Conservation (phyloP, 805 yeast genomes). For the Saccharomycopsis sp. region DNA sequence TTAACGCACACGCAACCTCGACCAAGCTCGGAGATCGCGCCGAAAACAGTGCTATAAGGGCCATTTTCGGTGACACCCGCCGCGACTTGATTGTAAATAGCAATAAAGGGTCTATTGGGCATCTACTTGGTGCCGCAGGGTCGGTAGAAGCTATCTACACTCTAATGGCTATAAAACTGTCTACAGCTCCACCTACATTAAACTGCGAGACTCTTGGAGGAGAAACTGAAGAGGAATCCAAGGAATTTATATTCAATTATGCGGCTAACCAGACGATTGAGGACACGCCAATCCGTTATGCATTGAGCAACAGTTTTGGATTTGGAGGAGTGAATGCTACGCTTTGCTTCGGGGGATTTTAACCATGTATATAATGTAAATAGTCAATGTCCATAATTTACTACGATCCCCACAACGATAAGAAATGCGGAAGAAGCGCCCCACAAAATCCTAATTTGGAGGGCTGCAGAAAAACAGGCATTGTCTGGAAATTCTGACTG, state of each 20-base stretch:
- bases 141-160: conserved; percentile 86
- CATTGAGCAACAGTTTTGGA: conserved; percentile 87
- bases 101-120: conserved; percentile 91
- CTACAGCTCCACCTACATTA: conserved; percentile 70
- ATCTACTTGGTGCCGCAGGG: conserved; percentile 93
- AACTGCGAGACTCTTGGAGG: conserved; percentile 54
- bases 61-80: conserved; percentile 39
- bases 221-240: conserved; percentile 36
- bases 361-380: neutral
- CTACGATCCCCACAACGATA: too few species aligned
- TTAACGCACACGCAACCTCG: conserved; percentile 97
- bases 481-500: too few species aligned
- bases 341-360: conserved; percentile 42
- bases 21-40: conserved; percentile 86
- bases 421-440: too few species aligned
- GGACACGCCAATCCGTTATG: conserved; percentile 41
- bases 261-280: conserved; percentile 44
- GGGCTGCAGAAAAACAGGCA: too few species aligned
- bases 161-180: conserved; percentile 51
- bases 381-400: too few species aligned
- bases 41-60: conserved; percentile 68
- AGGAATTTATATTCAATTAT: conserved; percentile 46
- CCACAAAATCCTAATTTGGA: too few species aligned
- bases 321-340: conserved; percentile 96
- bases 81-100: conserved; percentile 55